A percentile compares a stretch with the other conserved stretches of the same genome.
These are phyloP conservation scores for Daedaleopsis nitida DNA, from an alignment of 768 basidiomycete genomes.

Conservation along the genomic window DNA sequence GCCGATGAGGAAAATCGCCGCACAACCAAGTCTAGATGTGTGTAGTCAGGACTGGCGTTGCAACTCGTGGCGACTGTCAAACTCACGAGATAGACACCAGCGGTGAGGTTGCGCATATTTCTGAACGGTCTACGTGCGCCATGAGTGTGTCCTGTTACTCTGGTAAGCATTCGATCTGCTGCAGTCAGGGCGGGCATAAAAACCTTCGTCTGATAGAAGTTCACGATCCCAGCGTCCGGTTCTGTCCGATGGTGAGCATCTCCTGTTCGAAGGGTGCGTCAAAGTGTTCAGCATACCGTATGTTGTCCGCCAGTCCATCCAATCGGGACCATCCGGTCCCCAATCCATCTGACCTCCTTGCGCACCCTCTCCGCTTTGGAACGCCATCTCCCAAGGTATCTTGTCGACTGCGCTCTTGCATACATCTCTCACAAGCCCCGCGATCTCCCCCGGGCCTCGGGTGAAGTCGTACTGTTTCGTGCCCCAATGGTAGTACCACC, in stretches of 20 bases:
- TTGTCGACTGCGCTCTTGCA: slow-evolving; percentile 63
- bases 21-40: slow-evolving; percentile 73
- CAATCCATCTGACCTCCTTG: slow-evolving; percentile 35
- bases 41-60: neutral
- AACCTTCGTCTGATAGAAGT: slow-evolving; percentile 87
- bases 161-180: neutral
- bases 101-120: slow-evolving; percentile 89
- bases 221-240: slow-evolving; percentile 96
- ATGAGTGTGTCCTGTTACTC: slow-evolving; percentile 78
- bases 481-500: slow-evolving; percentile 97
- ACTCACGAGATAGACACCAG: slow-evolving; percentile 92
- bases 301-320: slow-evolving; percentile 72
- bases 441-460: slow-evolving; percentile 64
- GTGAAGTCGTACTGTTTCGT: slow-evolving; percentile 93
- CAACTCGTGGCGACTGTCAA: neutral
- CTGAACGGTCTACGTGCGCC: slow-evolving; percentile 97
- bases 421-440: slow-evolving; percentile 51
- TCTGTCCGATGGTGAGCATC: slow-evolving; percentile 45
- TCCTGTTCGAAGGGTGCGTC: neutral
- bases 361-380: slow-evolving; percentile 35
- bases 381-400: slow-evolving; percentile 76
- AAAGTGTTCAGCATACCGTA: slow-evolving; percentile 59
- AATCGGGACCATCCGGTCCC: slow-evolving; percentile 58
- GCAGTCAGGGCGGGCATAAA: neutral
- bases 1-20: slow-evolving; percentile 89